A percentile compares a stretch with the other conserved stretches of the same genome.
These are phyloP conservation scores for Alternaria rosae DNA, from an alignment of 2,329 filamentous ascomycete species.

Conservation along the genomic window DNA sequence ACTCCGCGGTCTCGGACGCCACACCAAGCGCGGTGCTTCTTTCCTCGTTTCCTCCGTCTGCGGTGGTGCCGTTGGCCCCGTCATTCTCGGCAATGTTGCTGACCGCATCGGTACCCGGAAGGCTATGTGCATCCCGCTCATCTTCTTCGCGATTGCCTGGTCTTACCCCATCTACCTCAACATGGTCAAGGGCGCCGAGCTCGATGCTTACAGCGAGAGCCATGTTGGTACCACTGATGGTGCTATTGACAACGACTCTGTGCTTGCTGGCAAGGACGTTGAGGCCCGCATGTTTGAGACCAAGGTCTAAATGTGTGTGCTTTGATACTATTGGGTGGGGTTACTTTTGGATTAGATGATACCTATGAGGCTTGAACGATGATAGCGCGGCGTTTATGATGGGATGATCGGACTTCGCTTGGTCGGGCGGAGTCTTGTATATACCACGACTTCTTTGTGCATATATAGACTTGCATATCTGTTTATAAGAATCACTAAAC, in stretches of 20 bases:
- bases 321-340: not conserved
- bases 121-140: constrained; percentile 48
- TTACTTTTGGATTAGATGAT: constrained; percentile 3
- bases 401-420: not conserved
- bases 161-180: constrained; percentile 49
- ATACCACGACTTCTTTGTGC: not conserved
- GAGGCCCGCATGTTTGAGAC: constrained; percentile 31
- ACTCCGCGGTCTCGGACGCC: constrained; percentile 48
- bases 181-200: constrained; percentile 41
- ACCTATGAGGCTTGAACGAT: not conserved
- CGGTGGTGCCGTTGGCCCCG: constrained; percentile 47
- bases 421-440: constrained; percentile 1
- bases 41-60: constrained; percentile 48
- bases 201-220: constrained; percentile 46
- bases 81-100: constrained; percentile 47
- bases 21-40: constrained; percentile 51
- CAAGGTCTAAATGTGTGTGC: constrained; percentile 4
- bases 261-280: constrained; percentile 33
- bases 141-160: constrained; percentile 48
- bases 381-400: not conserved
- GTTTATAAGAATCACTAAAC: not conserved
- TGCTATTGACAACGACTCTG: constrained; percentile 35
- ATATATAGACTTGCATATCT: not conserved
- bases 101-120: constrained; percentile 42
- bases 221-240: constrained; percentile 38